A percentile compares a stretch with the other conserved stretches of the same genome.
Evolutionary conservation across 73 alveolate species (phyloP).

Genomic region (Paramecium caudatum): DNA sequence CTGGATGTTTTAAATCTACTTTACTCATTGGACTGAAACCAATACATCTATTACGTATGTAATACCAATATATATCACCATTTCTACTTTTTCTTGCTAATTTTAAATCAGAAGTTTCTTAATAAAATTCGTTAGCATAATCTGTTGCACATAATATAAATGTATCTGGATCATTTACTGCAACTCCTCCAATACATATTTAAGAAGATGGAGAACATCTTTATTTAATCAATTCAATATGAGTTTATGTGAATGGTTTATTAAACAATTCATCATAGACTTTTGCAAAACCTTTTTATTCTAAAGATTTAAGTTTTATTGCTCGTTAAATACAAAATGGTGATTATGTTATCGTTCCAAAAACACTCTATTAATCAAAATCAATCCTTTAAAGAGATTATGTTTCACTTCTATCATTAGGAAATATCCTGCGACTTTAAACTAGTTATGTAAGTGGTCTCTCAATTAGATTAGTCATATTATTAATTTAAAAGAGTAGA

Average conservation of each 20-base stretch:
- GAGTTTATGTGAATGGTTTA: constrained; percentile 28
- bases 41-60: not conserved
- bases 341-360: constrained; percentile 1
- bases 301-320: not conserved
- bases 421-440: constrained; percentile 16
- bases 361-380: constrained; percentile 23
- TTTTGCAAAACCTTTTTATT: constrained; percentile 18
- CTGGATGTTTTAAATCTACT: constrained; percentile 24
- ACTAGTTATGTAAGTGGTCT: not conserved
- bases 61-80: constrained; percentile 29
- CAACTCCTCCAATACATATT: not conserved
- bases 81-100: constrained; percentile 7
- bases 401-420: constrained; percentile 42
- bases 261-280: not conserved
- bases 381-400: constrained; percentile 12
- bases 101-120: not conserved
- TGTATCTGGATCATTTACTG: constrained; percentile 5
- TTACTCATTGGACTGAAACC: constrained; percentile 18
- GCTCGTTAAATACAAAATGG: constrained; percentile 15
- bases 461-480: not conserved
- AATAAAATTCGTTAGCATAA: not conserved
- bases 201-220: constrained; percentile 14
- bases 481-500: not conserved
- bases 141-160: constrained; percentile 34
- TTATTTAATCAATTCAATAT: constrained; percentile 14